Base-by-base conservation (phyloP, 2,329 filamentous ascomycete species). In the Fusarium nanum region DNA sequence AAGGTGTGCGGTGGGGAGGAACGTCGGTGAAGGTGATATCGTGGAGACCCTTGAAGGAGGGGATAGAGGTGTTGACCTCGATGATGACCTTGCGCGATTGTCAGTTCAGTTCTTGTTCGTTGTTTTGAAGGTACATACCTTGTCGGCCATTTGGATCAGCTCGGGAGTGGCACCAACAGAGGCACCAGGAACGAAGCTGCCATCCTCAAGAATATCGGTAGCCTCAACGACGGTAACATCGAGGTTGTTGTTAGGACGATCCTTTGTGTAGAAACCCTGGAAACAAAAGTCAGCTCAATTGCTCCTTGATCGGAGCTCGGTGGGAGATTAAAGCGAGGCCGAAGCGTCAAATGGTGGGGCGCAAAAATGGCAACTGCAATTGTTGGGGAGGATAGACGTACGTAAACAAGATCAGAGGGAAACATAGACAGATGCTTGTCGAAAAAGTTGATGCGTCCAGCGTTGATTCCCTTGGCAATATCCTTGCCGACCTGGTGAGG, bases 351-450 rank as follows among this genome's bases (percentile, higher is more conserved):
- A 30, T 41, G 61, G 60, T 67, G 60, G 68, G 56, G 64, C 68
- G 42, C 54, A 65, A 48, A 47, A 55, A 37, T 11, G 18, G 4
- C 34, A 32, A 16, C 4, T 5, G 30, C 30, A 12, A 28, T 12
- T 28, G 27, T 12, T 34, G 16, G 5, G 7, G 18, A 12, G 34
- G 11, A 11, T n/a, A 0, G 2, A 47, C 82, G 77, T 82, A 90
- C 88, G 78, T 96, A 96, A 79, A 95, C 91, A 70, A 97, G 84
- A 78, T 97, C 93, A 41, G 91, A 87, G 6, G 93, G 93, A 79
- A 97, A 97, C 93, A 97, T 97, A 81, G 91, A 94, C 77, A 97
- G 80, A 83, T 97, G 93, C 84, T 97, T 97, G 80, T 97, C 93
- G 78, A 97, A 97, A 82, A 97, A 97, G 68, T 95, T 90, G 82